Evolutionary conservation across 352 stramenopile genomes (phyloP), one percentile per base, ranked within the genome.

Genomic region (Phytophthora kernoviae): DNA sequence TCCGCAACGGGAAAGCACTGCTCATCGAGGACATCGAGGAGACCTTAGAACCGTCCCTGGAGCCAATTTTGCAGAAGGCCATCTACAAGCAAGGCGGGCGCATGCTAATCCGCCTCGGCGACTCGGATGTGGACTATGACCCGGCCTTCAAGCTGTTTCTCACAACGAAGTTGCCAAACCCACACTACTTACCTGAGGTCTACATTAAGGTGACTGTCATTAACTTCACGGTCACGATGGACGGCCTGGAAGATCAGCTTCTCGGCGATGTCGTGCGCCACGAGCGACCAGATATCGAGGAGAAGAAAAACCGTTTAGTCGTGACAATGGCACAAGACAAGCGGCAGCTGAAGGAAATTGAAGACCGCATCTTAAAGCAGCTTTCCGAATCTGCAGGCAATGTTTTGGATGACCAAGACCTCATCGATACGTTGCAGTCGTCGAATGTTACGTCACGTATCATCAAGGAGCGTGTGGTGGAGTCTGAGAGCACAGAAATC

Each of bases 161-260:
- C 36, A 98, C 94, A 0, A 98, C 93, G 0, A 98, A 98, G 62
- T 71, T 97, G 17, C 81, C 93, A 5, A 98, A 98, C 54, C 93
- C 93, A 7, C 93, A 98, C 69, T 98, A 98, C 57, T 67, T 98
- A 7, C 94, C 94, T 0, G 94, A 98, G 27, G 87, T 98, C 5
- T 98, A 96, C 77, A 98, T 98, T 66, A 98, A 98, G 66, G 93
- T 98, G 37, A 98, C 93, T 2, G 80, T 98, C 10, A 98, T 98
- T 70, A 98, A 98, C 70, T 98, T 98, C 62, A 98, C 93, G 1
- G 91, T 98, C 42, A 98, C 94, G 14, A 97, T 98, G 84, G 85
- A 96, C 17, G 94, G 94, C 0, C 62, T 98, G 11, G 93, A 98
- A 44, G 89, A 98, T 43, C 94, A 98, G 64, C 68, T 98, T 5